Conservation (phyloP, 257 asterid genomes). For the Petunia axillaris region DNA sequence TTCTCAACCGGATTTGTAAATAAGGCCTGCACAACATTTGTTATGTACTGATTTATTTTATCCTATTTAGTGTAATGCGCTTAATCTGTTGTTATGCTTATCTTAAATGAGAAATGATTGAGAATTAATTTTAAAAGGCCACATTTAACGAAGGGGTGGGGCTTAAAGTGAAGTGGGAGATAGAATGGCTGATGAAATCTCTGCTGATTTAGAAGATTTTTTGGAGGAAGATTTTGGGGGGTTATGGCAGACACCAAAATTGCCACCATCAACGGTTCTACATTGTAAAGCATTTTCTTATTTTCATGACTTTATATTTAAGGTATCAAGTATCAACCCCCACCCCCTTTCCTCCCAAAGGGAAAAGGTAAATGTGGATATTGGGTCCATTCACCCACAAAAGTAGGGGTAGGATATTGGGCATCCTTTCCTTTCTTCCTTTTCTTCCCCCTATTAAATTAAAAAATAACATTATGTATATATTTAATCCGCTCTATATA, state of each 20-base stretch:
- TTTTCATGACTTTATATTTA: not conserved
- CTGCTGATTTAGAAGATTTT: not conserved
- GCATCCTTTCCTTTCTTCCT: not conserved
- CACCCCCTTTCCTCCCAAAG: too few relatives aligned
- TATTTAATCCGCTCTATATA: too few relatives aligned
- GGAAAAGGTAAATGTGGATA: not conserved
- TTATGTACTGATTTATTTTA: too few relatives aligned
- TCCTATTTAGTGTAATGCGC: not conserved
- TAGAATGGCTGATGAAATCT: constrained; percentile 27
- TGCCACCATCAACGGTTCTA: constrained; percentile 62
- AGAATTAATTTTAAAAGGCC: not conserved
- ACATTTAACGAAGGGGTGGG: not conserved
- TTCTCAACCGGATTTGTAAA: too few relatives aligned
- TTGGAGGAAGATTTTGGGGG: not conserved
- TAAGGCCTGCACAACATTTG: too few relatives aligned
- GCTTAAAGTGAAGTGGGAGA: not conserved
- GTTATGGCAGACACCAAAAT: constrained; percentile 44
- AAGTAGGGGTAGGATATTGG: not conserved
- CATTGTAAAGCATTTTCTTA: not conserved
- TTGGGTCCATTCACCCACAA: not conserved
- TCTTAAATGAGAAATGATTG: not conserved
- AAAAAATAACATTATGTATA: too few relatives aligned
- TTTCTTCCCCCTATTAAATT: not conserved
- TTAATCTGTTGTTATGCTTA: not conserved
- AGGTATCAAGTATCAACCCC: not conserved